Evolutionary conservation across 495 filamentous ascomycete species (phyloP).

Genomic region (Bathelium albidoporum): DNA sequence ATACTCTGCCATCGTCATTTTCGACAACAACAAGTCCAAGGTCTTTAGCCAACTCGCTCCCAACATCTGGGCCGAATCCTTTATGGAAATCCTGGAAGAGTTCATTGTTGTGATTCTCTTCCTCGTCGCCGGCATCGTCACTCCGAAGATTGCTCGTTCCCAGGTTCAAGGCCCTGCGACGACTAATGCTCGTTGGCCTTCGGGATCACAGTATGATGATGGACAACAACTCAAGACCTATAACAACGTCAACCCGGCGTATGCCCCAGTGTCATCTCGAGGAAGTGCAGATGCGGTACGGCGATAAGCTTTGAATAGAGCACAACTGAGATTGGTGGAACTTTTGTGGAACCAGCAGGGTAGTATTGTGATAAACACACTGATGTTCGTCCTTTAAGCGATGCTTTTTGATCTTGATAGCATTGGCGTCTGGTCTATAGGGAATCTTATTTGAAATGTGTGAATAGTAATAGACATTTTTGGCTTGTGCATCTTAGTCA

Average conservation of each 20-base stretch:
- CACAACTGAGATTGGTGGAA: too few relatives aligned
- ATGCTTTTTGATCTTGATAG: not conserved
- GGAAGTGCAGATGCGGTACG: too few relatives aligned
- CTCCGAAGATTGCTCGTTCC: conserved; percentile 8
- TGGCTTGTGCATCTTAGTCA: too few relatives aligned
- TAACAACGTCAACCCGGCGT: not conserved
- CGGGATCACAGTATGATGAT: not conserved
- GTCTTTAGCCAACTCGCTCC: conserved; percentile 12
- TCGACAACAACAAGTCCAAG: conserved; percentile 2
- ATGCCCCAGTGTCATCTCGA: not conserved
- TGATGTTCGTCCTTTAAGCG: not conserved
- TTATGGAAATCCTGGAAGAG: conserved; percentile 20
- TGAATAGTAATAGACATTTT: too few relatives aligned
- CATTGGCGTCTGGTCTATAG: not conserved
- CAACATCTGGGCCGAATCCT: conserved; percentile 17
- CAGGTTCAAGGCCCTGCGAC: not conserved
- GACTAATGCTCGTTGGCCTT: not conserved
- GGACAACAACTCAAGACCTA: not conserved
- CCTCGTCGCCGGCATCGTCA: conserved; percentile 14
- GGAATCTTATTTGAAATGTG: not conserved
- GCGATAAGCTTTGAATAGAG: too few relatives aligned
- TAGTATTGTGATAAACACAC: not conserved
- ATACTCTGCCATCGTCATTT: conserved; percentile 13
- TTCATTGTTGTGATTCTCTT: conserved; percentile 12
- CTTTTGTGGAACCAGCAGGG: too few relatives aligned